Evolutionary conservation across 169 alveolate species (phyloP), one percentile per base, ranked within the genome.

Genomic region (Plasmodium cynomolgi): DNA sequence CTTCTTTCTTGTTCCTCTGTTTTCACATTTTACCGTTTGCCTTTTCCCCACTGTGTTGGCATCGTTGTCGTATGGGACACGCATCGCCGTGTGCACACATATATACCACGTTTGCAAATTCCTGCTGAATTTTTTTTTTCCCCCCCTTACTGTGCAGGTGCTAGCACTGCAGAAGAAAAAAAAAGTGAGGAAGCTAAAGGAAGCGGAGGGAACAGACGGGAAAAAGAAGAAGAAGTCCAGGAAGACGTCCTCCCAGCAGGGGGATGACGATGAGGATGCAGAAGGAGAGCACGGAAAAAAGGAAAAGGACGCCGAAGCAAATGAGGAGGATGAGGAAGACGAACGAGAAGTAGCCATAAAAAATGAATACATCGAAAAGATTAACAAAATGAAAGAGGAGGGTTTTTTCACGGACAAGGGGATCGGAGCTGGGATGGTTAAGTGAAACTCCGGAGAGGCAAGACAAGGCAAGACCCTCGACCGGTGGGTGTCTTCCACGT

Each of bases 351-450:
- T 29, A 17, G 73, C 80, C 50, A 86, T 86, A 29, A 77, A 86
- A 71, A 86, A 86, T 33, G 93, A 86, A 29, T 86, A 86, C 74
- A 34, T 86, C 44, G 93, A 86, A 74, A 75, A 86, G 81, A 86
- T 86, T 11, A 86, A 86, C 29, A 86, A 77, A 86, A 86, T 86
- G 93, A 86, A 86, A 9, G 93, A 86, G 72, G 84, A 86, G 58
- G 93, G 93, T 17, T 77, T 86, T 34, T 86, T 86, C 71, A 86
- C 93, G 15, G 93, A 86, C 50, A 86, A 86, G 83, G 93, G 93
- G 31, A 75, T 86, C 58, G 93, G 93, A 20, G 93, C 93, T 29
- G 93, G 93, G 6, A 31, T 86, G 62, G 93, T 86, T 29, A 86
- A 86, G 44, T 86, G 81, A 86, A 44, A 56, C 29, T n/a, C 11